Evolutionary conservation across 345 rosid species (phyloP), one percentile per base, ranked within the genome.

Genomic region (Hypericum androsaemum): DNA sequence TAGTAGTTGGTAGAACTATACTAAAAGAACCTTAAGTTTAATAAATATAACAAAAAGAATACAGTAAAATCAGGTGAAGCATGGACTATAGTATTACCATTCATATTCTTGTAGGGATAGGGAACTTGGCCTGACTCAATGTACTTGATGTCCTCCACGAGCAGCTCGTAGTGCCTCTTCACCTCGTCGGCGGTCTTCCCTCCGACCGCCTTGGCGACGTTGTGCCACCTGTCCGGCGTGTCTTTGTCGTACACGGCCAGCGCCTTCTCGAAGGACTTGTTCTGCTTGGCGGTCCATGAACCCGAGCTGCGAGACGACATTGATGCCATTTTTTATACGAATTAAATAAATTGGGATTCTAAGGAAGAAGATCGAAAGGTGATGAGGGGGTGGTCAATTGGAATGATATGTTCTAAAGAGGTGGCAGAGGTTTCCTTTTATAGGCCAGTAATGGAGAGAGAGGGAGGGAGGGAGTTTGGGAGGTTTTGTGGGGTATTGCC

Each of bases 181-280:
- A 80, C 96, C 66, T 89, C 95, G 28, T 89, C 96, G 0, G 89
- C 77, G 35, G 92, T 92, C 63, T 71, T 92, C n/a, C 84, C 94
- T 17, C 80, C 95, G 42, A 92, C 98, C 0, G 94, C 95, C 69
- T 52, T 80, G 63, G 98, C 96, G 44, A 92, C 83, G 73, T 92
- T 92, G 64, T 67, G 44, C 98, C 98, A 92, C 50, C 98, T 92
- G 76, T 88, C 96, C 0, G 96, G 98, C 7, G 98, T 88, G 66
- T 92, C 98, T 72, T 70, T 73, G 74, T 92, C 98, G 22, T 75
- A 88, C 55, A 76, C 79, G 6, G 96, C 98, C 70, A 92, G 77
- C 1, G 96, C 98, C 71, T 64, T 77, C 71, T 92, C 98, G 35
- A 92, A 92, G 57, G 83, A 89, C 69, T 92, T 88, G 95, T 92